phyloP scores from a whole-genome alignment of 805 yeast species.

The Candida nonsorbophila region DNA sequence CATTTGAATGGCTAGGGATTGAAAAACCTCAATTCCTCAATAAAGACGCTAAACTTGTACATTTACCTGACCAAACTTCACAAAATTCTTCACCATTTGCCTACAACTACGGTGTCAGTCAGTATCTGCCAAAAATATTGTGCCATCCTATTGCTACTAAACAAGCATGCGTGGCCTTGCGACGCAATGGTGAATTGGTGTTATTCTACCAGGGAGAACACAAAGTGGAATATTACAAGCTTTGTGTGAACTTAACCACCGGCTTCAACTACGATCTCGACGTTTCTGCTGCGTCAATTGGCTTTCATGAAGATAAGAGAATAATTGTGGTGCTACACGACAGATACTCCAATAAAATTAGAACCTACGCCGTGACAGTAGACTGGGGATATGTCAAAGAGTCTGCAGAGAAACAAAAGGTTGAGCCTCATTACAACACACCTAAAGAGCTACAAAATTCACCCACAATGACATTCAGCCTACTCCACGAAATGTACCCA shows the following conservation, averaged over 20 bases:
- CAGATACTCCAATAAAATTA: conserved; percentile 26
- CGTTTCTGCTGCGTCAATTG: conserved; percentile 39
- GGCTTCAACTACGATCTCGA: conserved; percentile 8
- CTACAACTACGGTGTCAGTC: conserved; percentile 55
- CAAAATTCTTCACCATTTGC: conserved; percentile 10
- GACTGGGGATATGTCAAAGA: conserved; percentile 54
- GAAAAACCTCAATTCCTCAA: conserved; percentile 61
- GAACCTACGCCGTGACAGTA: conserved; percentile 37
- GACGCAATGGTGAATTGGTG: conserved; percentile 56
- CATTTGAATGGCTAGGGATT: conserved; percentile 69
- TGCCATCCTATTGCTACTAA: conserved; percentile 64
- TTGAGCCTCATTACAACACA: conserved; percentile 46
- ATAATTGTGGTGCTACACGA: conserved; percentile 41
- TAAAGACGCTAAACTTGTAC: conserved; percentile 48
- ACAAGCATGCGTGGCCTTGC: conserved; percentile 64
- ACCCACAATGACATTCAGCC: conserved; percentile 29
- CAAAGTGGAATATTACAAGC: conserved; percentile 50
- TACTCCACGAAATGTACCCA: conserved; percentile 8
- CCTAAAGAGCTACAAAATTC: conserved; percentile 38
- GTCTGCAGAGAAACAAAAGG: conserved; percentile 41
- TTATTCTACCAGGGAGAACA: conserved; percentile 64
- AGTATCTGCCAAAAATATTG: conserved; percentile 54
- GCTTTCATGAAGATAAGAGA: conserved; percentile 44
- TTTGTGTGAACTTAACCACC: conserved; percentile 23
- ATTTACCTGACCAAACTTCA: conserved; percentile 2